Evolutionary conservation across 192 early-diverging fungal species (phyloP).

Genomic region (Glomus cerebriforme): DNA sequence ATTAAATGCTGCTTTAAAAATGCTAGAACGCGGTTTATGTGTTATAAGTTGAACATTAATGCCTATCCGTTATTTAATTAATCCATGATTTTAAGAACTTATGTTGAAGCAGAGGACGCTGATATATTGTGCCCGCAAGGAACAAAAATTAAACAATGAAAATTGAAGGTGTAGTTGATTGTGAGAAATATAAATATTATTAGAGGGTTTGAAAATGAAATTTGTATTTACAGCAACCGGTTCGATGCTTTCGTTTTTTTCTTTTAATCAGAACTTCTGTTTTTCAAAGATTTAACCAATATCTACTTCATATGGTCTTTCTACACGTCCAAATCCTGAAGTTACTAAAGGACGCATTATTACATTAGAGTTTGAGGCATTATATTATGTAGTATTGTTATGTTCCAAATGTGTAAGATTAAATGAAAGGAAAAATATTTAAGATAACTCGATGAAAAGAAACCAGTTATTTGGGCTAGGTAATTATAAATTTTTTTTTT

Average conservation of each 20-base stretch:
- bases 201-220: slow-evolving; percentile 62
- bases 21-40: slow-evolving; percentile 41
- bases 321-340: slow-evolving; percentile 46
- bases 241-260: slow-evolving; percentile 19
- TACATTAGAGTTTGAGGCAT: slow-evolving; percentile 64
- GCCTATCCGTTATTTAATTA: not conserved
- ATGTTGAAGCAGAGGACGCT: slow-evolving; percentile 74
- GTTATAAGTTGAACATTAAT: slow-evolving; percentile 11
- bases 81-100: slow-evolving; percentile 53
- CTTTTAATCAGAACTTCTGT: slow-evolving; percentile 61
- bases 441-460: slow-evolving; percentile 62
- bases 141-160: slow-evolving; percentile 80
- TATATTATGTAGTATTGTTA: slow-evolving; percentile 72
- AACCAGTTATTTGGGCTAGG: slow-evolving; percentile 80
- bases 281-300: slow-evolving; percentile 80
- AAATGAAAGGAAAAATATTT: slow-evolving; percentile 65
- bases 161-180: slow-evolving; percentile 56
- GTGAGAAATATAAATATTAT: slow-evolving; percentile 66
- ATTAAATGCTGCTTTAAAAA: slow-evolving; percentile 71
- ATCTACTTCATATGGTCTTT: slow-evolving; percentile 61
- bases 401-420: slow-evolving; percentile 78
- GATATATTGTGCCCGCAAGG: slow-evolving; percentile 85
- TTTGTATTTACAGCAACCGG: not conserved
- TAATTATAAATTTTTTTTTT: slow-evolving; percentile 27
- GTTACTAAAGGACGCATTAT: slow-evolving; percentile 68